These are phyloP conservation scores for Letharia columbiana DNA, from an alignment of 495 filamentous ascomycete species.

Conservation along the genomic window DNA sequence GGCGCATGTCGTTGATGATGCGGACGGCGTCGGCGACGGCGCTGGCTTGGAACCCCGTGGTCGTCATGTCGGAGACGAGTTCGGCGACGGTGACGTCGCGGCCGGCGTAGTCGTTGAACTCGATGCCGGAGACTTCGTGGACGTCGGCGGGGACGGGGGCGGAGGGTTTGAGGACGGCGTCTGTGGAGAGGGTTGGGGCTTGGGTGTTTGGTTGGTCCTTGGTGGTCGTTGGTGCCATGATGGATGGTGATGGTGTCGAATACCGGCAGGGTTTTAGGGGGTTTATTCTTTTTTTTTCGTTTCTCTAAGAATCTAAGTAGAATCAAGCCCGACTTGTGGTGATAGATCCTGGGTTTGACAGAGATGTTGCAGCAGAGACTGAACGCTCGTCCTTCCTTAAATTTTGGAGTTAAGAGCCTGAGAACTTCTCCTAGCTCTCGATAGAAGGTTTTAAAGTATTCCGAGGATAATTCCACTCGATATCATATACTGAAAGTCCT, in stretches of 20 bases:
- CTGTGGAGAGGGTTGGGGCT: constrained; percentile 55
- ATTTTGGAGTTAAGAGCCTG: not conserved
- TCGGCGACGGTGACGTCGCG: constrained; percentile 75
- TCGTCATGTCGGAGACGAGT: constrained; percentile 68
- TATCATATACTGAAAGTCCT: not conserved
- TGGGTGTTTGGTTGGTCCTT: not conserved
- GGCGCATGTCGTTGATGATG: constrained; percentile 93
- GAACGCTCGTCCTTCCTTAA: no score
- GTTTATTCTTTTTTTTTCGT: no score
- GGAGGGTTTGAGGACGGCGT: constrained; percentile 84
- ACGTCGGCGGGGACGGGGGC: constrained; percentile 67
- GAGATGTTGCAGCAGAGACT: not conserved
- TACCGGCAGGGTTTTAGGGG: no score
- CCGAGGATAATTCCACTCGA: not conserved
- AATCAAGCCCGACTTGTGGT: not conserved
- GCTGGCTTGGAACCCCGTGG: constrained; percentile 88
- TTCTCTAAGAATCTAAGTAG: not conserved
- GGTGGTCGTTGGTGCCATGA: not conserved
- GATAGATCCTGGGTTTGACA: not conserved
- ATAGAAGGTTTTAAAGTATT: not conserved
- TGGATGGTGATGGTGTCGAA: not conserved
- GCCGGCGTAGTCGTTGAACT: constrained; percentile 73
- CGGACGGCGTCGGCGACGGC: constrained; percentile 73
- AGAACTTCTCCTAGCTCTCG: not conserved
- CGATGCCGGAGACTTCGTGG: constrained; percentile 71